Conservation (phyloP, 2,329 filamentous ascomycete genomes). For the Aureobasidium vineae region DNA sequence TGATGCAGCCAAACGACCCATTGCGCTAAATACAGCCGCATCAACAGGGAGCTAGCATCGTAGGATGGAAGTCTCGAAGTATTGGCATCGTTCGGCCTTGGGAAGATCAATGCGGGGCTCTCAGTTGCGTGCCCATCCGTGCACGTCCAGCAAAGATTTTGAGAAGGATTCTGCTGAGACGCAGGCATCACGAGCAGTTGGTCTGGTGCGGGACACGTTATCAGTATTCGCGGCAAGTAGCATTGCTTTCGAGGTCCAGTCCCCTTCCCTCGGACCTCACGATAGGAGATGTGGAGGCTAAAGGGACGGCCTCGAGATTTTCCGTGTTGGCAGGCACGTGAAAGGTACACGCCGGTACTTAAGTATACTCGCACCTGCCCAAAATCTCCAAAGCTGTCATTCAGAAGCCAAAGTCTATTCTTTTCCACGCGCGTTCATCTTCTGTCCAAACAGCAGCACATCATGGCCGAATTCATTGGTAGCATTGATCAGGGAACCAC, state of each 20-base stretch:
- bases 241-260: slow-evolving; percentile 10
- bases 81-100: slow-evolving; percentile 4
- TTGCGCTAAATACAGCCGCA: background rate
- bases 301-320: slow-evolving; percentile 16
- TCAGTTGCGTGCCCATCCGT: background rate
- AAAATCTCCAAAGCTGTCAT: slow-evolving; percentile 16
- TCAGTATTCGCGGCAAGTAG: slow-evolving; percentile 9
- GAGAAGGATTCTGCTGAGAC: slow-evolving; percentile 22
- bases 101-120: slow-evolving; percentile 18
- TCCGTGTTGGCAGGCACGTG: slow-evolving; percentile 20
- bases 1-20: background rate
- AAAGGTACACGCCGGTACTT: slow-evolving; percentile 10
- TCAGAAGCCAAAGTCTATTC: slow-evolving; percentile 7
- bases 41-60: background rate
- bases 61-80: slow-evolving; percentile 12
- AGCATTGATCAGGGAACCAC: slow-evolving; percentile 91
- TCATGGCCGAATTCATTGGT: slow-evolving; percentile 61
- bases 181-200: slow-evolving; percentile 8
- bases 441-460: slow-evolving; percentile 1
- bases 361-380: slow-evolving; percentile 24
- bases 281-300: slow-evolving; percentile 19
- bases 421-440: slow-evolving; percentile 6
- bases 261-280: slow-evolving; percentile 13
- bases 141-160: slow-evolving; percentile 9
- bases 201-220: background rate